Conservation (phyloP, 2,329 filamentous ascomycete species). For the Lasiodiplodia sp. region DNA sequence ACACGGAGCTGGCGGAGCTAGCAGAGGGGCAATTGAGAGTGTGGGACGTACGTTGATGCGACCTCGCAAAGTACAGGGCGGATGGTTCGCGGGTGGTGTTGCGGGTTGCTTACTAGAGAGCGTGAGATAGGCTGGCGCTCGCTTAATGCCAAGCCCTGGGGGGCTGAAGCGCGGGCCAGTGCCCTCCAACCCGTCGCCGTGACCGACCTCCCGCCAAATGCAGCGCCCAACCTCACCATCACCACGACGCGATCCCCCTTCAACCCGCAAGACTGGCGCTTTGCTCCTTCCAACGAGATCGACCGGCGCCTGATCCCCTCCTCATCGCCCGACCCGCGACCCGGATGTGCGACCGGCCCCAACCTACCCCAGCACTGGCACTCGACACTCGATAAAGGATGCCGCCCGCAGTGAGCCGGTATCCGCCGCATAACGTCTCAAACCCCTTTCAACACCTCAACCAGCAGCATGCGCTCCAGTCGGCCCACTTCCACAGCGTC, state of each 20-base stretch:
- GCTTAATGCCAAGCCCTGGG: background rate
- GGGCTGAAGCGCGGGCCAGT: conserved; percentile 5
- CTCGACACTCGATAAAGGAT: conserved; percentile 47
- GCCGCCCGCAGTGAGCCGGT: conserved; percentile 66
- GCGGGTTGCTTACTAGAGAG: conserved; percentile 12
- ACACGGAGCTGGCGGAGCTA: background rate
- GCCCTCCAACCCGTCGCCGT: conserved; percentile 7
- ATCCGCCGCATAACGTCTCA: conserved; percentile 64
- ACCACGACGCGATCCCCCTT: conserved; percentile 2
- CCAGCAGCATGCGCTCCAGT: conserved; percentile 49
- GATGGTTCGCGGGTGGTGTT: conserved; percentile 17
- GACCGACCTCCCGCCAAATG: conserved; percentile 23
- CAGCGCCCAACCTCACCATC: conserved; percentile 15
- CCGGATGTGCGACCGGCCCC: conserved; percentile 28
- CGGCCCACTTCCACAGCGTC: conserved; percentile 53
- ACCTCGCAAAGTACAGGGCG: conserved; percentile 17
- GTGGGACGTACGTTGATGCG: conserved; percentile 15
- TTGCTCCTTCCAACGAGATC: background rate
- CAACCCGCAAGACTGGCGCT: background rate
- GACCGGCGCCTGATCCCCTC: conserved; percentile 15
- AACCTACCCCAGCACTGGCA: conserved; percentile 18
- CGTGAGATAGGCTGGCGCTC: conserved; percentile 6
- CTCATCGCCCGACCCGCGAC: conserved; percentile 19
- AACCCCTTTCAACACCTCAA: conserved; percentile 67
- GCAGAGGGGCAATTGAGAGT: background rate